Evolutionary conservation across 2,329 filamentous ascomycete species (phyloP), one percentile per base, ranked within the genome.

Genomic region (Trichoderma lentiforme): DNA sequence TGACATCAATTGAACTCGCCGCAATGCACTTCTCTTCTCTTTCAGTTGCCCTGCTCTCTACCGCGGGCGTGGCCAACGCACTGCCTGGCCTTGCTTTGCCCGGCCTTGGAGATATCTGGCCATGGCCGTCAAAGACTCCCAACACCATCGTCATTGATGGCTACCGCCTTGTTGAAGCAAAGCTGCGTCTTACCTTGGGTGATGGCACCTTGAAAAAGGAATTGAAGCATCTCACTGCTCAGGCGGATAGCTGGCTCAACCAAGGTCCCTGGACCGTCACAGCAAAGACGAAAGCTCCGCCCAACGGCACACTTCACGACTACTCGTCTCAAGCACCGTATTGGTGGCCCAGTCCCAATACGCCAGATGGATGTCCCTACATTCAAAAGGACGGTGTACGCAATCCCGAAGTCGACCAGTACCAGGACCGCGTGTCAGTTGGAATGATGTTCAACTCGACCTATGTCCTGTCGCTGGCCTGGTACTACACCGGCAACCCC

Each of bases 231-330:
- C 72, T 77, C n/a, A 74, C 72, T 1, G 71, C 71, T 36, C 74
- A 75, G 51, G 74, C 74, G 2, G 73, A 75, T 51, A 34, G n/a
- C 11, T 78, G 77, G 76, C 73, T 78, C 8, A 34, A 51, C 11
- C 63, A 77, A n/a, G 77, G 77, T 1, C 77, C 77, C 2, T 78
- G 74, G 76, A 75, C 77, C 3, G 77, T 79, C 26, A 73, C 72
- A 4, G 47, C 53, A 24, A 73, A 73, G 64, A 36, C 39, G 18
- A 66, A 28, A 5, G 24, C 70, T 28, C 70, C 72, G 1, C 72
- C 72, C 36, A 70, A 70, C 51, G 72, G 72, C 70, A 73, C 62
- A n/a, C 15, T 73, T 8, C 70, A 72, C 39, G 72, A 73, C 51
- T 73, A 73, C 39, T 61, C 72, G 1, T 73, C 72, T 5, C 72